A percentile compares a stretch with the other conserved stretches of the same genome.
Evolutionary conservation across 257 asterid species (phyloP).

Genomic region (Pogostemon cablin): DNA sequence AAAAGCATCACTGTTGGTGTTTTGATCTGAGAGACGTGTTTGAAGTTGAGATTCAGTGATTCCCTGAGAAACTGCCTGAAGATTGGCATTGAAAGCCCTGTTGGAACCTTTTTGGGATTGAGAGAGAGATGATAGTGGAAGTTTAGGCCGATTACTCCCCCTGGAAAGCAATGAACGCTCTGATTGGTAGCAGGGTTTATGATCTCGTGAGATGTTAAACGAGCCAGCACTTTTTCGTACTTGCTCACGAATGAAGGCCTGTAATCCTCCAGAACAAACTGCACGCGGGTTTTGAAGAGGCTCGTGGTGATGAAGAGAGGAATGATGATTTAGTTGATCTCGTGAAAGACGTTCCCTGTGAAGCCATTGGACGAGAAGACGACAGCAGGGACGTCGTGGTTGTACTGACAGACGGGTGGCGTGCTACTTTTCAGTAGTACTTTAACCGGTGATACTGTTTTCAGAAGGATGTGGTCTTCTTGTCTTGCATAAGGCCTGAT

Average conservation of each 20-base stretch:
- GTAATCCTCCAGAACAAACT: slow-evolving; percentile 60
- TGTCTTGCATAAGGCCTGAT: slow-evolving; percentile 69
- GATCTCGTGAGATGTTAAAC: slow-evolving; percentile 47
- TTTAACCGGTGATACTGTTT: slow-evolving; percentile 47
- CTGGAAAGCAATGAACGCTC: slow-evolving; percentile 77
- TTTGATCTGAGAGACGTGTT: slow-evolving; percentile 45
- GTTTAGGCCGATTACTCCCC: slow-evolving; percentile 67
- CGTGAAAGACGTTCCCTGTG: slow-evolving; percentile 83
- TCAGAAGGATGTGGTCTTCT: slow-evolving; percentile 45
- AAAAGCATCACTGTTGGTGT: slow-evolving; percentile 61
- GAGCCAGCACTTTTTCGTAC: slow-evolving; percentile 47
- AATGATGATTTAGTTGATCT: slow-evolving; percentile 71
- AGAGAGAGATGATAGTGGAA: slow-evolving; percentile 61
- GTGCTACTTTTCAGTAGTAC: slow-evolving; percentile 34
- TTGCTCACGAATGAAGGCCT: slow-evolving; percentile 53
- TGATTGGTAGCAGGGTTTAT: slow-evolving; percentile 52
- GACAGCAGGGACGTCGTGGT: slow-evolving; percentile 68
- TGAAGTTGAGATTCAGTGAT: slow-evolving; percentile 35
- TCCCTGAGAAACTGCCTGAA: slow-evolving; percentile 46
- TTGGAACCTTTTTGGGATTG: slow-evolving; percentile 44
- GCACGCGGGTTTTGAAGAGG: slow-evolving; percentile 51
- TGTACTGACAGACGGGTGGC: slow-evolving; percentile 39
- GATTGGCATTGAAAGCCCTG: slow-evolving; percentile 36
- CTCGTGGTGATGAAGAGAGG: slow-evolving; percentile 73
- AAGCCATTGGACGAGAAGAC: slow-evolving; percentile 81